Conservation (phyloP, 345 rosid genomes). For the Gossypium ekmanianum region DNA sequence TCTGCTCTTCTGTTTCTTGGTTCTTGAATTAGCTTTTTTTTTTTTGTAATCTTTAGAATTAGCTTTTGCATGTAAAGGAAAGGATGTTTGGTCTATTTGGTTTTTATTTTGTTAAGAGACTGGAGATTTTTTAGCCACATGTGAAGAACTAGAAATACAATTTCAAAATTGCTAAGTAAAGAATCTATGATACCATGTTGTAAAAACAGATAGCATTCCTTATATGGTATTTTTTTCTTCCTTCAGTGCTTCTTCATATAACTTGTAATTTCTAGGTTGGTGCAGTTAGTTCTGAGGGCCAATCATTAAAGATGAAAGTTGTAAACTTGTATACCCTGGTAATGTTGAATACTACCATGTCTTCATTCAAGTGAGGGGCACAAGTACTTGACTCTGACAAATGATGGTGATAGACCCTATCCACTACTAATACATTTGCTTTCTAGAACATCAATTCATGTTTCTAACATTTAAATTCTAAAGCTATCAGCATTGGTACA, state of each 20-base stretch:
- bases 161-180: neutral
- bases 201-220: neutral
- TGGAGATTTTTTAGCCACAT: too few relatives aligned
- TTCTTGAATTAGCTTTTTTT: too few relatives aligned
- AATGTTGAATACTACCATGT: neutral
- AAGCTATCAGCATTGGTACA: neutral
- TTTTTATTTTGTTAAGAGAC: too few relatives aligned
- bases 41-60: too few relatives aligned
- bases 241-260: neutral
- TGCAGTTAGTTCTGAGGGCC: neutral
- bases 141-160: neutral
- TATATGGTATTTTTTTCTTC: neutral
- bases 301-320: neutral
- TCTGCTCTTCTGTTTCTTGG: too few relatives aligned
- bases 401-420: neutral
- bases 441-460: slow-evolving; percentile 2
- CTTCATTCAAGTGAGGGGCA: neutral
- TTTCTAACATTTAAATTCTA: neutral
- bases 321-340: neutral
- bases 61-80: too few relatives aligned
- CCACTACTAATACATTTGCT: neutral
- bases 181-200: neutral
- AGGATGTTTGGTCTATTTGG: too few relatives aligned
- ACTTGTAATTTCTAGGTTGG: neutral
- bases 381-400: neutral